phyloP scores from a whole-genome alignment of 2,329 filamentous ascomycete species.

The Thielaviopsis populi region DNA sequence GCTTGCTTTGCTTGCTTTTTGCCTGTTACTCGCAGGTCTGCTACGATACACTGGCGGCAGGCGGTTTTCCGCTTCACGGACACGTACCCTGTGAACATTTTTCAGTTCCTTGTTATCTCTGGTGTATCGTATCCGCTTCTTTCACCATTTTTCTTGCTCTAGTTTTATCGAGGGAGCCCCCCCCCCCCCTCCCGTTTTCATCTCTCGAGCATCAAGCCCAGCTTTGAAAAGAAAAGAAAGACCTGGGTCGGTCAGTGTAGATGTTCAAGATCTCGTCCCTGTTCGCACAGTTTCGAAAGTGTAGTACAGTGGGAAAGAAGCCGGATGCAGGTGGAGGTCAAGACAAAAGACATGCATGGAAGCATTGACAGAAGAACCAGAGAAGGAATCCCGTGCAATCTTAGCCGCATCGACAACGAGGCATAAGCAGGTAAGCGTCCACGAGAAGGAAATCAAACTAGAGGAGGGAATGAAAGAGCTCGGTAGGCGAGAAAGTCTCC shows the following conservation, averaged over 20 bases:
- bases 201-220: background rate
- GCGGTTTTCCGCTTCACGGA: background rate
- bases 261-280: background rate
- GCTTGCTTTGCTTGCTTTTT: background rate
- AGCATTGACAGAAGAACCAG: slow-evolving; percentile 11
- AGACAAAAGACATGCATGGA: slow-evolving; percentile 11
- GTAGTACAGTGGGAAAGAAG: background rate
- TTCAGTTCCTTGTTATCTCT: background rate
- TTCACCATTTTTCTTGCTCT: background rate
- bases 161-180: background rate
- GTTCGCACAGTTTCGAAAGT: slow-evolving; percentile 1
- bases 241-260: background rate
- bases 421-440: background rate
- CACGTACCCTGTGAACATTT: background rate
- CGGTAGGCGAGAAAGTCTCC: background rate
- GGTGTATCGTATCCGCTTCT: background rate
- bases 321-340: slow-evolving; percentile 1
- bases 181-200: background rate
- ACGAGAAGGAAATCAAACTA: background rate
- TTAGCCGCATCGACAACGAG: background rate
- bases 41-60: slow-evolving; percentile 1
- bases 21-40: slow-evolving; percentile 1
- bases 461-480: background rate
- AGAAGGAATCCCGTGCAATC: background rate
- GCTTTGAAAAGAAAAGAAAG: background rate